Evolutionary conservation across 2,329 filamentous ascomycete species (phyloP).

Genomic region (Cercospora sp.): DNA sequence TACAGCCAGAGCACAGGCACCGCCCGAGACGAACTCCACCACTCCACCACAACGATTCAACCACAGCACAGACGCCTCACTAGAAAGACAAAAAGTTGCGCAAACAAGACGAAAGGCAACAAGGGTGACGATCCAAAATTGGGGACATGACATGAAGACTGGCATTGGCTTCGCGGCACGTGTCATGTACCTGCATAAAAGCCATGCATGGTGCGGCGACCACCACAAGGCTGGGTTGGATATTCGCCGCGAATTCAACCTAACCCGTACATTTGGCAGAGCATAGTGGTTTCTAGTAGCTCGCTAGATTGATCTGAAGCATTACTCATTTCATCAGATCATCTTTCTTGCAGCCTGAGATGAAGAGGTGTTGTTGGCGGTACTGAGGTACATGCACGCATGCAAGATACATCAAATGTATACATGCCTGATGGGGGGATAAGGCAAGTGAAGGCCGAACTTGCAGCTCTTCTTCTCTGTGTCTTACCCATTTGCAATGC

Average conservation of each 20-base stretch:
- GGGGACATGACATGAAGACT: neutral
- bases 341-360: neutral
- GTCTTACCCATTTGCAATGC: no score
- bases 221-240: slow-evolving; percentile 11
- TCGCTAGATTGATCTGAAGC: neutral
- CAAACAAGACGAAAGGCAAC: neutral
- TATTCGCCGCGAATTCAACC: neutral
- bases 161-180: neutral
- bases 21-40: neutral
- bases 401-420: neutral
- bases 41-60: slow-evolving; percentile 7
- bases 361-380: neutral
- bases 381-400: neutral
- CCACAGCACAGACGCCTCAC: slow-evolving; percentile 9
- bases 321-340: neutral
- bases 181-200: slow-evolving; percentile 3
- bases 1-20: slow-evolving; percentile 4
- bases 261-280: neutral
- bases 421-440: neutral
- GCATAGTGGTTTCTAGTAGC: neutral
- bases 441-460: neutral
- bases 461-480: neutral
- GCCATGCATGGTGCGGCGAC: neutral
- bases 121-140: neutral
- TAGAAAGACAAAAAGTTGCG: neutral